A percentile compares a stretch with the other conserved stretches of the same genome.
phyloP scores from a whole-genome alignment of 441 rosid genomes.

The Omphalea diandra region DNA sequence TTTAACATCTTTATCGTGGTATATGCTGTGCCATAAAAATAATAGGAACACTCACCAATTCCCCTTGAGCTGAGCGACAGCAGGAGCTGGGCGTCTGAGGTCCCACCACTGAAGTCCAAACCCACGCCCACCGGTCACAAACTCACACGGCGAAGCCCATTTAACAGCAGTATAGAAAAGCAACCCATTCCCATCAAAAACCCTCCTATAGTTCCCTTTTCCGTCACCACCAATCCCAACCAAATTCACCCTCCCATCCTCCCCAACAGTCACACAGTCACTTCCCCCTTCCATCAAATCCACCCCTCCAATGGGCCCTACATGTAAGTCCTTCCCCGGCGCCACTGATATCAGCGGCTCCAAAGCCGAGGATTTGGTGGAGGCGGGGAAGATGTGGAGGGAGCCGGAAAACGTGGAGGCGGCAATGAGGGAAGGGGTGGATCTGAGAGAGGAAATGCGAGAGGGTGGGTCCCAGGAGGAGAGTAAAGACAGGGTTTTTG shows the following conservation, averaged over 20 bases:
- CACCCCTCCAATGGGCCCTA: conserved; percentile 55
- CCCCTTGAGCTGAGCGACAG: conserved; percentile 74
- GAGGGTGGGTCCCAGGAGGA: conserved; percentile 59
- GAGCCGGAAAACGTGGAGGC: conserved; percentile 62
- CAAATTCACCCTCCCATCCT: conserved; percentile 87
- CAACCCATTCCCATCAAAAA: conserved; percentile 70
- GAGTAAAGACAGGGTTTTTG: conserved; percentile 29
- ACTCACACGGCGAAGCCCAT: conserved; percentile 86
- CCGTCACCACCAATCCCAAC: conserved; percentile 43
- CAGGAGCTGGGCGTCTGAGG: conserved; percentile 62
- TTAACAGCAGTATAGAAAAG: conserved; percentile 71
- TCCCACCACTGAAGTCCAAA: conserved; percentile 93
- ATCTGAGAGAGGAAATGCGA: conserved; percentile 63
- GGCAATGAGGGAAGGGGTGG: conserved; percentile 43
- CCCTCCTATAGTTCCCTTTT: conserved; percentile 39
- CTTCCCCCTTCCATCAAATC: conserved; percentile 61
- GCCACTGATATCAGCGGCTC: conserved; percentile 36
- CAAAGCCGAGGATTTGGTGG: conserved; percentile 20
- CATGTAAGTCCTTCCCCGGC: conserved; percentile 49
- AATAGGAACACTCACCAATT: conserved; percentile 68
- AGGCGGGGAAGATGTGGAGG: conserved; percentile 45
- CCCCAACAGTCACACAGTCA: conserved; percentile 75
- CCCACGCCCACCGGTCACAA: conserved; percentile 83
- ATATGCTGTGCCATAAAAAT: not conserved
- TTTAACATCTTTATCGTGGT: not conserved